Evolutionary conservation across 768 basidiomycete species (phyloP), one percentile per base, ranked within the genome.

Genomic region (Trametopsis cervina): DNA sequence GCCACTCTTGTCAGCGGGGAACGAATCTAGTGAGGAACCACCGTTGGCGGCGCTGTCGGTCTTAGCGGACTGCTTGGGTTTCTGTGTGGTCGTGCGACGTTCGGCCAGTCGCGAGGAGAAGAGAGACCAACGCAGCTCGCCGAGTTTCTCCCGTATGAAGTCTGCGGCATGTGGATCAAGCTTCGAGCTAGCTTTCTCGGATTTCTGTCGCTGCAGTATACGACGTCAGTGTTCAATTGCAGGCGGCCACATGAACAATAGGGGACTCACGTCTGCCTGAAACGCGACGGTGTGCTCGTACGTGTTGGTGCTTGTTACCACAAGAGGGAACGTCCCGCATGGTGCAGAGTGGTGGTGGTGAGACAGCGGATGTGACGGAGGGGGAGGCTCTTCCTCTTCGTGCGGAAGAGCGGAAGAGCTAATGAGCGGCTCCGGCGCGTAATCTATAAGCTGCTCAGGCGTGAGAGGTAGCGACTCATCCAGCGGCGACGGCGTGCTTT

Each of bases 41-140:
- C 29, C 15, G 24, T 24, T 23, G 12, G 40, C 18, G 21, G 47
- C 29, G 26, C 68, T 33, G 40, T 52, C 67, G 40, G 62, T 50
- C 55, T 67, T 67, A 41, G 63, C 60, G n/a, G n/a, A n/a, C 15
- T 7, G 29, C 55, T 68, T 74, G 53, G 64, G 59, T 45, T 62
- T 65, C 55, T 63, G 61, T 45, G 62, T 64, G 18, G 72, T 68
- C 1, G 70, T 57, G 44, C 74, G 69, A 37, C 71, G 66, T 57
- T 74, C 73, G 27, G 73, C 75, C 11, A 74, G 60, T 4, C 72
- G 69, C 24, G 74, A 69, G 42, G 69, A 69, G 47, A 74, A 76
- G 40, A 70, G 72, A 27, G 62, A 56, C 72, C 72, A 74, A 53
- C 66, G 72, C 23, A 64, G 62, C 20, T 64, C 61, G 47, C 73